Base-by-base conservation (phyloP, 2,329 filamentous ascomycete species). In the Botrytis sinoallii region DNA sequence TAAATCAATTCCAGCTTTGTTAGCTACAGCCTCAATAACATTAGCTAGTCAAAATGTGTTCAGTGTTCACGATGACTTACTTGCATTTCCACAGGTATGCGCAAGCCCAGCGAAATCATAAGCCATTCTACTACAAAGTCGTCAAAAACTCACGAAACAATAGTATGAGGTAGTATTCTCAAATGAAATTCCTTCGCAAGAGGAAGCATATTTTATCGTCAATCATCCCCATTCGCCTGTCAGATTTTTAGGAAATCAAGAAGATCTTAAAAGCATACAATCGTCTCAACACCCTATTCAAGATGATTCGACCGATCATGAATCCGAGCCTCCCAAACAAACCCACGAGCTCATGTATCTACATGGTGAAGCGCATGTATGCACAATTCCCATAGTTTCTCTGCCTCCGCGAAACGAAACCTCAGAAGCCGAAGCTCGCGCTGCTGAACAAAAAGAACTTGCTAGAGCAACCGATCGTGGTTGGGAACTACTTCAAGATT, bases 1-100 rank as follows among this genome's bases (percentile, higher is more conserved):
- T 74, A 74, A 66, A 76, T 35, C 77, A 66, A 77, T 78, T 76
- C 22, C 76, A 73, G 77, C 76, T 72, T 75, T 81, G 44, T 73
- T 81, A 75, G 78, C 77, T 72, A 75, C 74, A 71, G 73, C 75
- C 74, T 74, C 77, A 65, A 52, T 85, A 67, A 84, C 83, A 72
- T 82, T 86, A 74, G 87, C 86, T 65, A 87, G 83, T 78, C 86
- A 88, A 78, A 86, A 87, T 77, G 83, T 86, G 32, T 93, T 93
- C 84, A 92, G 89, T 81, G 90, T 93, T 25, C 87, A 92, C 77
- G 91, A 93, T 82, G 91, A 93, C 80, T 81, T 93, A 42, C 85
- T 93, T 71, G 91, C 91, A 25, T 92, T 88, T 81, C 91, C 91
- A 29, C 90, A 92, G 84, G 90, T 92, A 85, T 74, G 60, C 68